Conservation (phyloP, 768 basidiomycete genomes). For the Suillus paluster region DNA sequence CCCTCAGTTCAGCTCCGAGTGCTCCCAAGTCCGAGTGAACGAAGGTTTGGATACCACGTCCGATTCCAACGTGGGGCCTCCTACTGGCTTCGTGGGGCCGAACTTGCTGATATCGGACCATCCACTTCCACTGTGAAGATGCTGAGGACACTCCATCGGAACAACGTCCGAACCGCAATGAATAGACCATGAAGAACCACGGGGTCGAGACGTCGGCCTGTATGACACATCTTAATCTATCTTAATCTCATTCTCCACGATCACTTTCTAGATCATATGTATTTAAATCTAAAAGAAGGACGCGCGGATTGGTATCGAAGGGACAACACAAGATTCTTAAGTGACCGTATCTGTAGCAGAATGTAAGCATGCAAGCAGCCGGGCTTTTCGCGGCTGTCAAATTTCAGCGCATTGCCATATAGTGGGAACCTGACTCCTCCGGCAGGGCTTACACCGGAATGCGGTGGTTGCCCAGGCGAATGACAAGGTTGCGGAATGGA, state of each 20-base stretch:
- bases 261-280: slow-evolving; percentile 11
- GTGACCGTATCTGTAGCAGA: slow-evolving; percentile 3
- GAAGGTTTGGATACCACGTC: not conserved
- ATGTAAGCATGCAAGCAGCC: slow-evolving; percentile 11
- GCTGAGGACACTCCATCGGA: not conserved
- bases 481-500: slow-evolving; percentile 9
- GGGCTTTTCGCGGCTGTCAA: slow-evolving; percentile 13
- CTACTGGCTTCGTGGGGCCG: not conserved
- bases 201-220: slow-evolving; percentile 11
- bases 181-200: slow-evolving; percentile 9
- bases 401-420: not conserved
- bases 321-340: slow-evolving; percentile 4
- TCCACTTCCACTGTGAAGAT: not conserved
- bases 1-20: not conserved
- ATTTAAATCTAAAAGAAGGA: slow-evolving; percentile 10
- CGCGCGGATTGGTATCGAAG: slow-evolving; percentile 1
- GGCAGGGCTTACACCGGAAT: slow-evolving; percentile 5
- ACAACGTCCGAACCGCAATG: not conserved
- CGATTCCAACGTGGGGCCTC: not conserved
- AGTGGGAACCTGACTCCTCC: not conserved
- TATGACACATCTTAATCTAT: slow-evolving; percentile 5
- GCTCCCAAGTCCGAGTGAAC: not conserved
- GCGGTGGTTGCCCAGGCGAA: slow-evolving; percentile 6
- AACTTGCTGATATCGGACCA: slow-evolving; percentile 4
- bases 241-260: slow-evolving; percentile 13